Percentiles rank a stretch among this genome's conserved stretches.
These are phyloP conservation scores for Plasmodium fragile DNA, from an alignment of 169 alveolate genomes.

Conservation along the genomic window DNA sequence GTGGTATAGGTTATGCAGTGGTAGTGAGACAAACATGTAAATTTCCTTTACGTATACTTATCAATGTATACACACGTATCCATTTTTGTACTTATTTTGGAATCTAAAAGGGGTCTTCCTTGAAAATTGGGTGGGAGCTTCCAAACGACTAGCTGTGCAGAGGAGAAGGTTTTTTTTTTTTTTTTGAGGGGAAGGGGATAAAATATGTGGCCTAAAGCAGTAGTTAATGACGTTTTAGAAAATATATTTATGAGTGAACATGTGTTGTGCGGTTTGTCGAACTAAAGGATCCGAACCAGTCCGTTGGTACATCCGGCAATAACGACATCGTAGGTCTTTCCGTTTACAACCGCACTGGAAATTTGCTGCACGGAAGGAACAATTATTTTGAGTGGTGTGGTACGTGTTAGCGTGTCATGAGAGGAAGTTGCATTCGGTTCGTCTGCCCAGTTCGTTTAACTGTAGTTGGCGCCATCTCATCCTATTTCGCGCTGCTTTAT, in stretches of 20 bases:
- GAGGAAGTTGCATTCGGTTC: not conserved
- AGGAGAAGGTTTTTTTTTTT: not conserved
- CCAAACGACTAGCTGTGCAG: constrained; percentile 62
- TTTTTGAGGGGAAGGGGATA: not conserved
- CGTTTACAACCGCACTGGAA: constrained; percentile 68
- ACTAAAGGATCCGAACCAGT: constrained; percentile 16
- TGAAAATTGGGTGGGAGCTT: constrained; percentile 63
- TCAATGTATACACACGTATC: not conserved
- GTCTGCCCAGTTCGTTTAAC: not conserved
- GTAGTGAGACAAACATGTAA: not conserved
- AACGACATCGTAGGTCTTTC: constrained; percentile 39
- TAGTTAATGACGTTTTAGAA: not conserved
- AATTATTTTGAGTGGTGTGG: not conserved
- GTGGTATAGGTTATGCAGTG: not conserved
- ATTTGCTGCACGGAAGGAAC: constrained; percentile 41
- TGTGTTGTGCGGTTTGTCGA: not conserved
- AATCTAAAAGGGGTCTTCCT: constrained; percentile 34
- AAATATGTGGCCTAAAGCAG: not conserved
- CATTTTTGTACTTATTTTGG: constrained; percentile 51
- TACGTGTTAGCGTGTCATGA: not conserved
- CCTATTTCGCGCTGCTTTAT: not conserved
- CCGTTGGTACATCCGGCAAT: constrained; percentile 75
- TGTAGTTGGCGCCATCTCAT: too few relatives aligned
- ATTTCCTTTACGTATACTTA: not conserved
- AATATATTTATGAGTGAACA: not conserved